Base-by-base conservation (phyloP, 179 eudicot species). In the Vitellaria paradoxa region DNA sequence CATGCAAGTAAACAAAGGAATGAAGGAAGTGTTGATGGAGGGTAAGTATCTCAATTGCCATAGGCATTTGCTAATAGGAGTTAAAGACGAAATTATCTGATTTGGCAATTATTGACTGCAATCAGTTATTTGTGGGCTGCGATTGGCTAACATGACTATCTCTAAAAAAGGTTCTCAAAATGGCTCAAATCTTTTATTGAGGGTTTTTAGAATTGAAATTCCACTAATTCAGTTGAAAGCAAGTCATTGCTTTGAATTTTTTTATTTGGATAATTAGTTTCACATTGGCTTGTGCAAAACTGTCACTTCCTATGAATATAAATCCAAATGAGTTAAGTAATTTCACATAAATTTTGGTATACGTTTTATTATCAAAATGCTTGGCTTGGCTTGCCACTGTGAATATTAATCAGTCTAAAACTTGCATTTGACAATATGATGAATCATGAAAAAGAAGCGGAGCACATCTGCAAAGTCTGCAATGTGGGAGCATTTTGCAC, bases 1-100 rank as follows among this genome's bases (percentile, higher is more conserved):
- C 79, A 89, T 96, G 90, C 98, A 89, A 89, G 91, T 87, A 70
- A 96, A 89, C 80, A 92, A 88, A 86, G 97, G 96, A 77, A 89
- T 91, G 70, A 96, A 96, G 76, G 98, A 92, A 86, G 81, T 91
- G 46, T 80, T 90, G 75, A 81, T 94, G 82, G 92, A 88, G 77
- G 81, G 99, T 96, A 80, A 90, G 92, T 85, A 64, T 56, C 62
- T 72, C 18, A 57, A 69, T 47, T 66, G 53, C 47, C 10, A 61
- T 30, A 30, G 14, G 12, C 23, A n/a, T 67, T 73, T 10, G 55
- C 2, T 50, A 53, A 53, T 64, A 21, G 23, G 62, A 24, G 59
- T 65, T 42, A 21, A 24, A 37, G 60, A 53, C 37, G 62, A 23
- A 67, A 68, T 24, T 61, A 74, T 60, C 21, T 57, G 68, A 63